Base-by-base conservation (phyloP, 2,329 filamentous ascomycete genomes). In the Beauveria brongniartii region DNA sequence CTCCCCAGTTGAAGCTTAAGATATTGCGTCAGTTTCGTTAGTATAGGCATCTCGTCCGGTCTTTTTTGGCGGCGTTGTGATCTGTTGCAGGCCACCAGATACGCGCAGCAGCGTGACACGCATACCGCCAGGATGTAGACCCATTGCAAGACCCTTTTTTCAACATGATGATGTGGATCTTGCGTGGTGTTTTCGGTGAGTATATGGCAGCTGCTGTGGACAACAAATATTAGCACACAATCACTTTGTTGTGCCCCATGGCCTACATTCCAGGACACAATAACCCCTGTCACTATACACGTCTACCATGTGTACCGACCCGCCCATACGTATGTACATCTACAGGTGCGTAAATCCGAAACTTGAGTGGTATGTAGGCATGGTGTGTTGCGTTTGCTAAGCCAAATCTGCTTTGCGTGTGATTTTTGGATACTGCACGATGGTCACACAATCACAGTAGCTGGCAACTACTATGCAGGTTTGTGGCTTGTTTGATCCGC, bases 161-260 rank as follows among this genome's bases (percentile, higher is more conserved):
- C 10, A 3, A 22, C 24, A 30, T 44, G 26, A 6, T 51, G 16
- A 28, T 51, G 56, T 59, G 56, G 56, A 59, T 37, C 46, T 59
- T 16, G 18, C 26, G 28, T 41, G 44, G 56, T 59, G 14, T 43
- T 57, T 34, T 59, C 46, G 56, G 56, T 59, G 56, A 52, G n/a
- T 34, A 30, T 37, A 59, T 59, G 56, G 56, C 18, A 12, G 18
- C 7, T 52, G 37, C 56, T 43, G 47, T 51, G 56, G 34, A 43
- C 56, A 44, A 40, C 26, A n/a, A 46, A 34, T 47, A 30, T 50
- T 41, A 57, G 55, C 34, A 41, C 30, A 26, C 26, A 26, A 37
- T 18, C 24, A 40, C 54, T 24, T 50, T 30, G 30, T 24, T 9
- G 50, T 52, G 28, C 28, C 12, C 30, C 50, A 40, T 9, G 30